phyloP scores from a whole-genome alignment of 73 alveolate species.

The Tetrahymena thermophila region DNA sequence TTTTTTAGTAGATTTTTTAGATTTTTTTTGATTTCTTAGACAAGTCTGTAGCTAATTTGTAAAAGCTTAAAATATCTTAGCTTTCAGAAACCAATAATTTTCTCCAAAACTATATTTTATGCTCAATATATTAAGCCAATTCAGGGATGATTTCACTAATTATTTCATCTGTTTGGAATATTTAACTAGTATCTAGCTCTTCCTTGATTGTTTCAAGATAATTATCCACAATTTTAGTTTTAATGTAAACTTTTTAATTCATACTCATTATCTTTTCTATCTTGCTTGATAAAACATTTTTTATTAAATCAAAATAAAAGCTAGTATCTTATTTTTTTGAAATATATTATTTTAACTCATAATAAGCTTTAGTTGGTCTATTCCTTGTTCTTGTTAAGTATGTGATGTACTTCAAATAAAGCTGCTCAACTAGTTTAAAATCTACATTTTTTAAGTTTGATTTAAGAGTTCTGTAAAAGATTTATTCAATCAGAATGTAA shows the following conservation, averaged over 20 bases:
- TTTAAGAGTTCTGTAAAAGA: neutral
- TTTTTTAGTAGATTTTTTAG: neutral
- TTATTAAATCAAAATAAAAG: neutral
- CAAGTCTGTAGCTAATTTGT: neutral
- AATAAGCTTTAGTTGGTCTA: neutral
- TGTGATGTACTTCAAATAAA: neutral
- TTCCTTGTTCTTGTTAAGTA: neutral
- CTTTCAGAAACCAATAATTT: neutral
- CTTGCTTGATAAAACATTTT: neutral
- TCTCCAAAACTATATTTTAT: neutral
- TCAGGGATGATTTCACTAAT: neutral
- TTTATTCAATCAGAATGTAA: neutral
- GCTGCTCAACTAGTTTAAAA: neutral
- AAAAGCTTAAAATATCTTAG: neutral
- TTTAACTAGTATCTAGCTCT: neutral
- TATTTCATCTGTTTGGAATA: neutral
- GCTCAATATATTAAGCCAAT: neutral
- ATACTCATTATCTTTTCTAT: neutral
- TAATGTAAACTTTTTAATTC: neutral
- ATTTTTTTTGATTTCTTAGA: neutral
- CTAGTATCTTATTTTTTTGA: neutral
- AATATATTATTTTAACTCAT: neutral
- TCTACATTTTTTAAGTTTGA: neutral
- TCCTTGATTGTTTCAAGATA: neutral
- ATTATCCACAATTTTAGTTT: neutral